Evolutionary conservation across 257 asterid genomes (phyloP).

Genomic region (Solanum tacnaense): DNA sequence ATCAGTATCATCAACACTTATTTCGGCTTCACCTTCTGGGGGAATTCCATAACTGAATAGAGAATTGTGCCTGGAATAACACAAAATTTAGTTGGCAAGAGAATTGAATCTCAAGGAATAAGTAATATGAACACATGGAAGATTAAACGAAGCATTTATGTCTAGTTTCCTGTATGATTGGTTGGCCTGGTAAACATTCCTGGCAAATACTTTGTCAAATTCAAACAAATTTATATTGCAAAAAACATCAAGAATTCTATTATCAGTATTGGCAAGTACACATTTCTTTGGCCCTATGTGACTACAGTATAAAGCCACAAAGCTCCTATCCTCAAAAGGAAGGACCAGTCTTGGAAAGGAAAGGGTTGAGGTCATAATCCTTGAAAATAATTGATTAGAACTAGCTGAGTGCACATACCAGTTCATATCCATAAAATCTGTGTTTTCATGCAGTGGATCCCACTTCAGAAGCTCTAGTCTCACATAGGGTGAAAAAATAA

Average conservation of each 20-base stretch:
- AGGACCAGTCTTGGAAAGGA: neutral
- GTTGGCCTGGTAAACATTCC: neutral
- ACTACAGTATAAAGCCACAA: neutral
- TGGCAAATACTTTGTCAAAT: neutral
- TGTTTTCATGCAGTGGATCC: conserved; percentile 89
- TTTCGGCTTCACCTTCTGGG: conserved; percentile 39
- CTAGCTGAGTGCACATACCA: conserved; percentile 38
- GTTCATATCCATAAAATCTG: conserved; percentile 77
- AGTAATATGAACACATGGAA: neutral
- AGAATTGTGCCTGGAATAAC: conserved; percentile 61
- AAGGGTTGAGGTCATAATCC: neutral
- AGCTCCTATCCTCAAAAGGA: neutral
- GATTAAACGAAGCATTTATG: neutral
- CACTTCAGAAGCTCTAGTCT: conserved; percentile 94
- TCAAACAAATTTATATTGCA: neutral
- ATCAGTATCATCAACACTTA: conserved; percentile 46
- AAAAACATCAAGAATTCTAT: neutral
- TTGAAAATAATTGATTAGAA: neutral
- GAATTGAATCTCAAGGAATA: neutral
- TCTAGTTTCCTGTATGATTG: neutral
- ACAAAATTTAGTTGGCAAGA: neutral
- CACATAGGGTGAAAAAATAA: conserved; percentile 87
- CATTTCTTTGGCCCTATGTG: neutral
- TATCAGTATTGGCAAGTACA: neutral
- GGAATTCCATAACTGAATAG: conserved; percentile 64